phyloP scores from a whole-genome alignment of 148 eudicot genomes.

The Silene latifolia region DNA sequence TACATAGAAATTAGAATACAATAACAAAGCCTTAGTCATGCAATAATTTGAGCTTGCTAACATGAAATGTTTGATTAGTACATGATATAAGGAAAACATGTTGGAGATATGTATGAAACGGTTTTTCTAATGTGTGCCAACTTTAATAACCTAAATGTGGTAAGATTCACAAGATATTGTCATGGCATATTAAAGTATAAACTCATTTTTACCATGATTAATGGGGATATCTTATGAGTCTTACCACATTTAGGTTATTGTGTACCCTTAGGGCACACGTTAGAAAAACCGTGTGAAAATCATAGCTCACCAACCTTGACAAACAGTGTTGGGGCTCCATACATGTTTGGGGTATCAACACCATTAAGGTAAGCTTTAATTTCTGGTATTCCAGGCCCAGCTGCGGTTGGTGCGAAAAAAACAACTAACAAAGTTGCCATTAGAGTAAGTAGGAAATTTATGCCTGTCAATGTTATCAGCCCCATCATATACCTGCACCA shows the following conservation, averaged over 20 bases:
- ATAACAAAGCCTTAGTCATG: not conserved
- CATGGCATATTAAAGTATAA: too few relatives aligned
- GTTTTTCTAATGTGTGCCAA: too few relatives aligned
- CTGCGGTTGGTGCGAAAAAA: conserved; percentile 83
- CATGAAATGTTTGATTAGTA: not conserved
- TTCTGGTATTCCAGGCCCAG: conserved; percentile 92
- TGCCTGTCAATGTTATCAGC: conserved; percentile 45
- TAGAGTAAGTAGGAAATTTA: conserved; percentile 56
- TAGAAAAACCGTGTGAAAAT: not conserved
- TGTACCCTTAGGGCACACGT: too few relatives aligned
- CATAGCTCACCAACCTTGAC: conserved; percentile 58
- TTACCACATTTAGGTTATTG: too few relatives aligned
- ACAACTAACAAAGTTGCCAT: conserved; percentile 64
- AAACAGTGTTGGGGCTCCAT: conserved; percentile 73
- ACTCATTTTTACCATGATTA: too few relatives aligned
- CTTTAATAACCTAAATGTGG: too few relatives aligned
- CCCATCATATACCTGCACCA: conserved; percentile 72
- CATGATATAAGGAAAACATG: not conserved
- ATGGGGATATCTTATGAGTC: too few relatives aligned
- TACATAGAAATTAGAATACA: not conserved
- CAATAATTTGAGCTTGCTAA: not conserved
- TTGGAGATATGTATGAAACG: not conserved
- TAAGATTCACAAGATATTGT: too few relatives aligned
- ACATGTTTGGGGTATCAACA: conserved; percentile 83
- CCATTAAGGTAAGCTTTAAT: conserved; percentile 91